Evolutionary conservation across 2,329 filamentous ascomycete species (phyloP), one percentile per base, ranked within the genome.

Genomic region (Diaporthe helianthi): DNA sequence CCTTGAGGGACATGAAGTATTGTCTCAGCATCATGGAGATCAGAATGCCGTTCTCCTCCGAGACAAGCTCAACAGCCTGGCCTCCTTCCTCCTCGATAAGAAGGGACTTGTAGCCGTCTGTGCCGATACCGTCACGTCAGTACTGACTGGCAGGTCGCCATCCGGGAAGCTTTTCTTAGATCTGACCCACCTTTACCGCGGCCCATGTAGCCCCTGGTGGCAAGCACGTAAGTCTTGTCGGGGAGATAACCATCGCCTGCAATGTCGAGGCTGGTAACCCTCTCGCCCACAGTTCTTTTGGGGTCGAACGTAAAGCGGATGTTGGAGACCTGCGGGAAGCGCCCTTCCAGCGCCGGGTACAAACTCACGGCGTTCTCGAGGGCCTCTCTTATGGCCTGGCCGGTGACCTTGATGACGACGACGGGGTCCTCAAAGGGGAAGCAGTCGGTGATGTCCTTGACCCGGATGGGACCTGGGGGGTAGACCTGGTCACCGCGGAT

Each of bases 371-470:
- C 89, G 74, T 97, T 97, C 78, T 97, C 94, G 2, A 97, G 79
- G 0, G 94, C 94, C n/a, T 89, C 90, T 75, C 90, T 83, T 38
- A 98, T 88, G 1, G 90, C 91, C 74, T 88, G 84, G 0, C 94
- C 94, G 0, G 83, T 89, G 5, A 93, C 85, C 41, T 86, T 87
- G 70, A 97, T 83, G 4, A 97, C 88, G 0, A 97, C 91, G 1
- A 94, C 92, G 0, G 94, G 93, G 72, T 97, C 94, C 76, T 97
- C 94, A 74, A 98, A 97, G 0, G 94, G 94, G 73, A 97, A 97
- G 76, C 93, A 97, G 63, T 92, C 92, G 69, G 94, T 87, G n/a
- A 97, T 88, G 75, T 97, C 93, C 75, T 93, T 93, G 70, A 97
- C 82, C 29, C 90, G 84, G 9, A 97, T 82, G 0, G 94, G 83